Conservation (phyloP, 1,284 basidiomycete species). For the Pseudozyma pruni region DNA sequence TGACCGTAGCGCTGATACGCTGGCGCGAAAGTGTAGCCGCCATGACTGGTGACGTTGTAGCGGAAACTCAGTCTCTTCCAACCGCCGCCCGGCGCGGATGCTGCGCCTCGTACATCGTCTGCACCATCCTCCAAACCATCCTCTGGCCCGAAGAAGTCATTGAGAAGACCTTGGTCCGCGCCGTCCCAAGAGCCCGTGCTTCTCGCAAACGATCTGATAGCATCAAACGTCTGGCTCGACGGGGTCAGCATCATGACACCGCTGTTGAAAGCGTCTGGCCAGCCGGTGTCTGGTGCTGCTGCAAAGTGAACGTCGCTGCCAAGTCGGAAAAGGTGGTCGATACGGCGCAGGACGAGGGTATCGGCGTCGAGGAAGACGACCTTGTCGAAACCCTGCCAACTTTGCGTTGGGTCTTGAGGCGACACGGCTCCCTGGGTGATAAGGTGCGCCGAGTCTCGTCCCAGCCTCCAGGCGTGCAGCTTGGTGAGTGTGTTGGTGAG, state of each 20-base stretch:
- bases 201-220: slow-evolving; percentile 77
- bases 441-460: slow-evolving; percentile 32
- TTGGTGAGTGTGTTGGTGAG: slow-evolving; percentile 87
- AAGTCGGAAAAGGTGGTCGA: slow-evolving; percentile 57
- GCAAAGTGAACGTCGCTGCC: slow-evolving; percentile 70
- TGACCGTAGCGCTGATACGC: slow-evolving; percentile 92
- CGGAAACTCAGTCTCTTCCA: slow-evolving; percentile 85
- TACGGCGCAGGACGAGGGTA: slow-evolving; percentile 78
- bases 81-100: slow-evolving; percentile 72
- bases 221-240: slow-evolving; percentile 81
- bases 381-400: slow-evolving; percentile 78
- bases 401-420: not conserved
- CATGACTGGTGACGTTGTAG: slow-evolving; percentile 97
- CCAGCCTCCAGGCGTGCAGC: slow-evolving; percentile 89
- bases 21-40: slow-evolving; percentile 94
- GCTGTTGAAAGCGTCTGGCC: slow-evolving; percentile 99
- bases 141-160: slow-evolving; percentile 80
- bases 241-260: slow-evolving; percentile 90
- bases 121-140: slow-evolving; percentile 66
- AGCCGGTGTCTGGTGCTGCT: slow-evolving; percentile 93
- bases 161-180: slow-evolving; percentile 93
- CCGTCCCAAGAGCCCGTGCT: slow-evolving; percentile 92
- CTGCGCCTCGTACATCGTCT: not conserved
- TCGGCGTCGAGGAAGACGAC: slow-evolving; percentile 96
- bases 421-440: slow-evolving; percentile 16